phyloP scores from a whole-genome alignment of 192 early-diverging fungal genomes.

The Glomus cerebriforme region DNA sequence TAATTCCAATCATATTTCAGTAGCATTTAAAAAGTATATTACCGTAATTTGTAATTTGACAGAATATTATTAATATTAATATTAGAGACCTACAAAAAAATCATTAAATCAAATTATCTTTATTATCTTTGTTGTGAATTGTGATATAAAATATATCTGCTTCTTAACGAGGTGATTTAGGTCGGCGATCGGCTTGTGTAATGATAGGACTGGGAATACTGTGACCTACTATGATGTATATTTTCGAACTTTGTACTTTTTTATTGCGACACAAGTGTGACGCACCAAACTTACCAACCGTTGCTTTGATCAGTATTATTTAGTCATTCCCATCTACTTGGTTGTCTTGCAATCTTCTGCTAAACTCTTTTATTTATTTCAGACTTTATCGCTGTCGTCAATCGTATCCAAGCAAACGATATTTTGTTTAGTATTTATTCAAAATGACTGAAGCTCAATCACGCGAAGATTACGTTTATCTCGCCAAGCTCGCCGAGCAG shows the following conservation, averaged over 20 bases:
- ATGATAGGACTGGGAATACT: not conserved
- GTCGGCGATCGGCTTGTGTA: too few relatives aligned
- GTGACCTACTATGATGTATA: slow-evolving; percentile 14
- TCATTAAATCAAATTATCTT: too few relatives aligned
- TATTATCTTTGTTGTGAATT: too few relatives aligned
- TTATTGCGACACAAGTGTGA: slow-evolving; percentile 30
- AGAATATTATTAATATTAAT: too few relatives aligned
- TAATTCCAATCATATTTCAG: too few relatives aligned
- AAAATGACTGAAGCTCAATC: slow-evolving; percentile 31
- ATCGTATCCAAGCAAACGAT: not conserved
- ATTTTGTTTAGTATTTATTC: slow-evolving; percentile 1
- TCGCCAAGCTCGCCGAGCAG: slow-evolving; percentile 99
- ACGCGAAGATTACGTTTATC: slow-evolving; percentile 78
- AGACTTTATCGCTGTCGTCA: not conserved
- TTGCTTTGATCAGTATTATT: not conserved
- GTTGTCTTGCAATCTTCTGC: slow-evolving; percentile 5
- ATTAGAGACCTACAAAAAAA: too few relatives aligned
- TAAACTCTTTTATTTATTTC: slow-evolving; percentile 6
- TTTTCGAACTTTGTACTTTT: not conserved
- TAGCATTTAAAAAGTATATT: too few relatives aligned
- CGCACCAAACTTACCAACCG: slow-evolving; percentile 3
- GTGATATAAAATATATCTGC: too few relatives aligned
- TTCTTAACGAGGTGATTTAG: too few relatives aligned
- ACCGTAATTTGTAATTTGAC: too few relatives aligned
- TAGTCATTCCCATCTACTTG: slow-evolving; percentile 8